Evolutionary conservation across 2,329 filamentous ascomycete genomes (phyloP).

Genomic region (Aspergillus oerlinghausenensis): DNA sequence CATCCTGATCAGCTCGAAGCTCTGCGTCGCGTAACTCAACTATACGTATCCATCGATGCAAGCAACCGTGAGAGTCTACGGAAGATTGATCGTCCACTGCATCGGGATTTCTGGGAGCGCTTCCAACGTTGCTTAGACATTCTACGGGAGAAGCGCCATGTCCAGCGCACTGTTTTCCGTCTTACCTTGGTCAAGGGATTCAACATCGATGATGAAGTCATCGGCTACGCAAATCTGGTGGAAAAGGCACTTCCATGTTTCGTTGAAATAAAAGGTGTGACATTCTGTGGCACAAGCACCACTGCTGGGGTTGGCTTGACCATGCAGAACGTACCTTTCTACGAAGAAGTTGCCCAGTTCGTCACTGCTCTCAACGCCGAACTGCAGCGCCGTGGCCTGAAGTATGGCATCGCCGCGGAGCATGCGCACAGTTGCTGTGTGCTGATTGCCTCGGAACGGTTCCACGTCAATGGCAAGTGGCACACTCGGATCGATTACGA

Average conservation of each 20-base stretch:
- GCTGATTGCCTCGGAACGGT: conserved; percentile 76
- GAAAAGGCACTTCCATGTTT: conserved; percentile 84
- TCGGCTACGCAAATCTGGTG: conserved; percentile 85
- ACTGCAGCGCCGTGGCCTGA: conserved; percentile 64
- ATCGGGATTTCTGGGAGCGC: conserved; percentile 96
- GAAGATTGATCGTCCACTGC: conserved; percentile 84
- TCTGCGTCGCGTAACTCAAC: conserved; percentile 81
- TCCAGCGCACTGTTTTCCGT: conserved; percentile 89
- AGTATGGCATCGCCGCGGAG: conserved; percentile 89
- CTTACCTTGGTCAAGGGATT: conserved; percentile 96
- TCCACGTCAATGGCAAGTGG: conserved; percentile 74
- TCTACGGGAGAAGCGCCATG: conserved; percentile 72
- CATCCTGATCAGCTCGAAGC: conserved; percentile 85
- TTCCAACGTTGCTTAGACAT: conserved; percentile 91
- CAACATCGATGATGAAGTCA: conserved; percentile 90
- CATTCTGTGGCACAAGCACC: conserved; percentile 88
- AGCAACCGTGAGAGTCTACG: conserved; percentile 82
- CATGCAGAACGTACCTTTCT: conserved; percentile 98
- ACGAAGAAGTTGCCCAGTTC: conserved; percentile 82
- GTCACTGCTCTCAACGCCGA: conserved; percentile 69
- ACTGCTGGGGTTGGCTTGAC: conserved; percentile 78
- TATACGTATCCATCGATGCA: conserved; percentile 95
- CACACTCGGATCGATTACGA: conserved; percentile 89
- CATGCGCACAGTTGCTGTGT: conserved; percentile 94
- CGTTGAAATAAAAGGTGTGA: conserved; percentile 93